phyloP scores from a whole-genome alignment of 306 rosid genomes.

The Benincasa hispida region DNA sequence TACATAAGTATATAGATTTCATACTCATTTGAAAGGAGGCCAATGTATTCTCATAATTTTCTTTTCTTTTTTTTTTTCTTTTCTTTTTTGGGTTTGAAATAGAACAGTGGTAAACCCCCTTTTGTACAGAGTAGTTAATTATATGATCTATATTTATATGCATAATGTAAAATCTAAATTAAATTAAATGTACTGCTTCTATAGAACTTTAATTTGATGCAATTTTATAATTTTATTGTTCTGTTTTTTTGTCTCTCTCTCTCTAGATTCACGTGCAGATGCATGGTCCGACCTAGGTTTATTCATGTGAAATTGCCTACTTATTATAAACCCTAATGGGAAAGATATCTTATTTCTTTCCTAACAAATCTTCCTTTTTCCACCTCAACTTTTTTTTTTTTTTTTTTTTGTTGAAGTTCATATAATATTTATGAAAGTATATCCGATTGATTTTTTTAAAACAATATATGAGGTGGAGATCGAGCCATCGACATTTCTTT shows the following conservation, averaged over 20 bases:
- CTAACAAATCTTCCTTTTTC: background rate
- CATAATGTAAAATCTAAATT: no score
- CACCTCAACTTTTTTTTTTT: no score
- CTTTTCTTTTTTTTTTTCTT: background rate
- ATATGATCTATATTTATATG: no score
- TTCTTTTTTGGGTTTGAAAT: background rate
- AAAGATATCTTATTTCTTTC: background rate
- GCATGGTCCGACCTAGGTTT: background rate
- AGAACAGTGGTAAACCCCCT: background rate
- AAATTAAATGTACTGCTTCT: background rate
- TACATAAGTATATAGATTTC: background rate
- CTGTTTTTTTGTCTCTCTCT: background rate
- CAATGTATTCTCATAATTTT: background rate
- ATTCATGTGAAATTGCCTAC: background rate
- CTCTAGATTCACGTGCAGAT: background rate
- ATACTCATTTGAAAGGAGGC: background rate
- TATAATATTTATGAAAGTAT: no score
- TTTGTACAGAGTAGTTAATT: constrained; percentile 1
- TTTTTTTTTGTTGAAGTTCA: no score
- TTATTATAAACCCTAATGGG: background rate
- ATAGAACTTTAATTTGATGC: background rate
- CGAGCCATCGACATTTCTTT: no score
- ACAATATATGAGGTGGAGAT: no score
- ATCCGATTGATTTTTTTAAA: no score
- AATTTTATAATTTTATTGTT: background rate